Evolutionary conservation across 208 protist species (phyloP).

Genomic region (Strigomonas culicis): DNA sequence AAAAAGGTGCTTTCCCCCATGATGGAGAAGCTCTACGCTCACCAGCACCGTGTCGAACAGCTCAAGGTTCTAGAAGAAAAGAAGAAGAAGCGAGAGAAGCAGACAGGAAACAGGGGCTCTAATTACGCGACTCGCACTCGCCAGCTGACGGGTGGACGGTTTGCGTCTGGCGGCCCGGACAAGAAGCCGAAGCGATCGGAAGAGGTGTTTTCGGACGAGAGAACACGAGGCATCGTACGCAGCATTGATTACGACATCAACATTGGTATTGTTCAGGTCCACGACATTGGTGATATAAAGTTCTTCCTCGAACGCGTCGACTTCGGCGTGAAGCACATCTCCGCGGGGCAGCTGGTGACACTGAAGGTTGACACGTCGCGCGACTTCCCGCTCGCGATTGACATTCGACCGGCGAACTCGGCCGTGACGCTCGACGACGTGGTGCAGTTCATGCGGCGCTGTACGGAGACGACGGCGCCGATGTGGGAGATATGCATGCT

Average conservation of each 20-base stretch:
- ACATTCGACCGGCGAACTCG: conserved; percentile 67
- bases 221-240: conserved; percentile 60
- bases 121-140: conserved; percentile 14
- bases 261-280: conserved; percentile 73
- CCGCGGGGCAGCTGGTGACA: conserved; percentile 64
- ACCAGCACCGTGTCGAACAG: conserved; percentile 69
- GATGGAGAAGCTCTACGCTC: conserved; percentile 43
- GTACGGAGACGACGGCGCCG: conserved; percentile 38
- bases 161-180: background rate
- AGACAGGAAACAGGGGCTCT: background rate
- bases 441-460: conserved; percentile 61
- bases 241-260: conserved; percentile 63
- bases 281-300: conserved; percentile 68
- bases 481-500: conserved; percentile 73
- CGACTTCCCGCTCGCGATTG: conserved; percentile 77
- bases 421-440: conserved; percentile 64
- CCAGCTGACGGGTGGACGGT: background rate
- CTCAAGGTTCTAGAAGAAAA: conserved; percentile 67
- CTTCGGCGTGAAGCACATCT: conserved; percentile 68
- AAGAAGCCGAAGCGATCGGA: background rate
- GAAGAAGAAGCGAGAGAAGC: conserved; percentile 24
- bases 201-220: conserved; percentile 58
- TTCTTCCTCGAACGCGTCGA: conserved; percentile 85
- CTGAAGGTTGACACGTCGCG: conserved; percentile 71
- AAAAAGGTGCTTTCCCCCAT: conserved; percentile 10